phyloP scores from a whole-genome alignment of 2,329 filamentous ascomycete species.

The Apiospora phragmitis region DNA sequence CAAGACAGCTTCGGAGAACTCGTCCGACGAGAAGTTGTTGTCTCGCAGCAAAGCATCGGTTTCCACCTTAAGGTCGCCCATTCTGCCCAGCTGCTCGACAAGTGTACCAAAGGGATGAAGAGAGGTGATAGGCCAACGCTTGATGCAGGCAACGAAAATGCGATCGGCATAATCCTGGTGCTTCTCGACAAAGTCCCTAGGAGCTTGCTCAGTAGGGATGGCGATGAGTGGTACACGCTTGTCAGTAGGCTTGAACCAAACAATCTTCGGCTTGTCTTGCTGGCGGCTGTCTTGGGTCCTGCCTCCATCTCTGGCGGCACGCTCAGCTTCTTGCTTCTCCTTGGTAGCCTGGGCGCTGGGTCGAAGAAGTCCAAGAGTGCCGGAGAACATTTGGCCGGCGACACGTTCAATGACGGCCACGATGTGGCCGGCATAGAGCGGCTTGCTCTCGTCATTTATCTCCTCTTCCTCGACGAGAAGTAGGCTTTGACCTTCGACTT shows the following conservation, averaged over 20 bases:
- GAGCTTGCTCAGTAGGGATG: constrained; percentile 96
- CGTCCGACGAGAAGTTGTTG: constrained; percentile 98
- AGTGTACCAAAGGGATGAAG: constrained; percentile 97
- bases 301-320: constrained; percentile 82
- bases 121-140: constrained; percentile 99
- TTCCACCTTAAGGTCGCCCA: constrained; percentile 96
- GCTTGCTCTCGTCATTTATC: constrained; percentile 97
- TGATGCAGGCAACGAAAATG: constrained; percentile 98
- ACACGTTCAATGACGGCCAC: constrained; percentile 97
- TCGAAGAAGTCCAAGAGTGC: constrained; percentile 87
- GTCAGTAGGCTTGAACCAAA: constrained; percentile 99
- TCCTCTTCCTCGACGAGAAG: constrained; percentile 97
- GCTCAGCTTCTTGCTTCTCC: constrained; percentile 98
- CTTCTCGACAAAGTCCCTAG: constrained; percentile 96
- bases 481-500: constrained; percentile 96
- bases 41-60: constrained; percentile 95
- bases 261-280: constrained; percentile 98
- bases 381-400: constrained; percentile 98
- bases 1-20: constrained; percentile 94
- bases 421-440: constrained; percentile 93
- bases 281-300: constrained; percentile 78
- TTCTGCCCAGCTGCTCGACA: constrained; percentile 93
- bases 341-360: constrained; percentile 98
- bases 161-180: constrained; percentile 96
- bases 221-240: constrained; percentile 98